Conservation (phyloP, 805 yeast species). For the Saccharomyces paradoxus region DNA sequence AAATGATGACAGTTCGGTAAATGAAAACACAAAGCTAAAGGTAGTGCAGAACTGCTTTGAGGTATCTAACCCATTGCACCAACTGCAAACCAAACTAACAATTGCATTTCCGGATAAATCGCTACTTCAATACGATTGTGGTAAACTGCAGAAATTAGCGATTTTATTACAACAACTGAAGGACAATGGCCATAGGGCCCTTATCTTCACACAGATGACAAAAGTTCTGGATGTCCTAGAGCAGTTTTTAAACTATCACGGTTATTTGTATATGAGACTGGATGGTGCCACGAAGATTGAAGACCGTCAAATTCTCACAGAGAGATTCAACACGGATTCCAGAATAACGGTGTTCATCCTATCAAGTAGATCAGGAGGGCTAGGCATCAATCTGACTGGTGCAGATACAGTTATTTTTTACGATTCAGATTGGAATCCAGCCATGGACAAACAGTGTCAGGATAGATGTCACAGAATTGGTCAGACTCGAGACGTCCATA, state of each 20-base stretch:
- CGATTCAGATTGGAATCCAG: conserved; percentile 99
- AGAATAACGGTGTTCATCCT: conserved; percentile 83
- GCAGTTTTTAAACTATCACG: conserved; percentile 87
- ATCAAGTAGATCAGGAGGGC: conserved; percentile 95
- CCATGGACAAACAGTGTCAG: conserved; percentile 98
- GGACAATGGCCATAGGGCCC: conserved; percentile 84
- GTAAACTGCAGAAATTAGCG: conserved; percentile 84
- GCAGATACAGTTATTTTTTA: conserved; percentile 98
- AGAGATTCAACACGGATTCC: conserved; percentile 79
- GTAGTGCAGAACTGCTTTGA: conserved; percentile 7
- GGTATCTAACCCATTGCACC: conserved; percentile 55
- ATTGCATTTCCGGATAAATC: conserved; percentile 96
- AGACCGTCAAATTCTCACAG: conserved; percentile 91
- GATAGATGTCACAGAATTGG: conserved; percentile 99
- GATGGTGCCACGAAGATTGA: conserved; percentile 98
- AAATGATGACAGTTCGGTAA: conserved; percentile 18
- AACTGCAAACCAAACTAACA: conserved; percentile 74
- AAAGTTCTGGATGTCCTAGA: conserved; percentile 89
- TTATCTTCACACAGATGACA: conserved; percentile 97
- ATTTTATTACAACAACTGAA: conserved; percentile 64
- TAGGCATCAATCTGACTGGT: conserved; percentile 95
- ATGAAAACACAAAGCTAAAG: conserved; percentile 25
- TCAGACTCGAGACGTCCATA: conserved; percentile 95
- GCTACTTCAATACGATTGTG: conserved; percentile 89
- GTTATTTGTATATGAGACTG: conserved; percentile 85